Conservation (phyloP, 1,284 basidiomycete species). For the Apiotrichum gamsii region DNA sequence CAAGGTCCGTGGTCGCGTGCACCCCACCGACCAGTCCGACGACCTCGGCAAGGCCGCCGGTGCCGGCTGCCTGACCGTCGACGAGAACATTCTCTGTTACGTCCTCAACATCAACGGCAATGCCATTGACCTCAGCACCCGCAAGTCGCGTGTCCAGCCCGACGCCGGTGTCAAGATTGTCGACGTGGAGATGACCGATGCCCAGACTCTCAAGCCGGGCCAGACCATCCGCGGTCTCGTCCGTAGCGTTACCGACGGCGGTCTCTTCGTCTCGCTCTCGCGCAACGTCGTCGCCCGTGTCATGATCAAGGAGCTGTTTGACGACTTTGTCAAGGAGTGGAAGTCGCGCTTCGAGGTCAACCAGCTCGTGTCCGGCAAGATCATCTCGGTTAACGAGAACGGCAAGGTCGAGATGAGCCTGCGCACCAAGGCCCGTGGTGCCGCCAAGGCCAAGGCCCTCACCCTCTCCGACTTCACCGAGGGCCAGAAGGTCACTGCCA, state of each 20-base stretch:
- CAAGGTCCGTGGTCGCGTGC: slow-evolving; percentile 64
- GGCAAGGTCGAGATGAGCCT: slow-evolving; percentile 86
- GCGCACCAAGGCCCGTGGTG: slow-evolving; percentile 52
- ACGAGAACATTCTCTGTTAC: slow-evolving; percentile 62
- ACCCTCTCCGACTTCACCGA: slow-evolving; percentile 57
- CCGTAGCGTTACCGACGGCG: slow-evolving; percentile 71
- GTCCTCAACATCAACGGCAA: slow-evolving; percentile 65
- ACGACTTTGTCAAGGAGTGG: slow-evolving; percentile 94
- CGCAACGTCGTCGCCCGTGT: slow-evolving; percentile 78
- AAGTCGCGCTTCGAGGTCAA: slow-evolving; percentile 70
- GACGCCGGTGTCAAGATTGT: slow-evolving; percentile 42
- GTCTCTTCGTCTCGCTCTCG: slow-evolving; percentile 84
- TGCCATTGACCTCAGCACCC: slow-evolving; percentile 69
- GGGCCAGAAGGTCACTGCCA: slow-evolving; percentile 69
- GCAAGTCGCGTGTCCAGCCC: slow-evolving; percentile 59
- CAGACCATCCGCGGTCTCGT: slow-evolving; percentile 77
- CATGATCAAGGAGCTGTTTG: slow-evolving; percentile 88
- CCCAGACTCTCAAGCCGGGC: slow-evolving; percentile 65
- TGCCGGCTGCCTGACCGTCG: slow-evolving; percentile 58
- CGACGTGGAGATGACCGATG: slow-evolving; percentile 64
- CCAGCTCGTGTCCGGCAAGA: slow-evolving; percentile 76
- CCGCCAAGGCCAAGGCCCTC: slow-evolving; percentile 36
- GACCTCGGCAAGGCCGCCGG: slow-evolving; percentile 53
- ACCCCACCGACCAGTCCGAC: slow-evolving; percentile 75
- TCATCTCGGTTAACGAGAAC: slow-evolving; percentile 66